Conservation (phyloP, 768 basidiomycete genomes). For the Cystobasidium onofrii region DNA sequence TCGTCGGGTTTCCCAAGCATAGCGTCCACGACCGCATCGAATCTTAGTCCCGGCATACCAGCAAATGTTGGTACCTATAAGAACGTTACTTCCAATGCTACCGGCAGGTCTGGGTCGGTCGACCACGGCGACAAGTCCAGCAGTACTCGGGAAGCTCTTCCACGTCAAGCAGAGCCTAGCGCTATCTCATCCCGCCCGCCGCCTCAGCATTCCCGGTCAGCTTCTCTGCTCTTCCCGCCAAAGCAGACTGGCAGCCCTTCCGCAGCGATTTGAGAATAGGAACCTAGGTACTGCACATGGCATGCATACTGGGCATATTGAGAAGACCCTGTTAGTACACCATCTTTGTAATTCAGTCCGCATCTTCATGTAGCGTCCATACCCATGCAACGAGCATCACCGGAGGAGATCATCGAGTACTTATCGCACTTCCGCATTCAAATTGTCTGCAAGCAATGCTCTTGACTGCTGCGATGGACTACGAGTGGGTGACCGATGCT, state of each 20-base stretch:
- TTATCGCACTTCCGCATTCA: too few species aligned
- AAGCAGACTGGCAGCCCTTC: neutral
- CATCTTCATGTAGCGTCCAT: slow-evolving; percentile 6
- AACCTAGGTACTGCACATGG: neutral
- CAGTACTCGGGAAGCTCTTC: neutral
- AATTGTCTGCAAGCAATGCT: too few species aligned
- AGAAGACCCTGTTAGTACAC: neutral
- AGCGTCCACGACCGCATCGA: neutral
- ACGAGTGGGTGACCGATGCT: too few species aligned
- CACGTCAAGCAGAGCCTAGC: neutral
- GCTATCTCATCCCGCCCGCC: neutral
- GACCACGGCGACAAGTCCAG: neutral
- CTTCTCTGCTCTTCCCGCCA: neutral
- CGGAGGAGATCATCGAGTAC: neutral
- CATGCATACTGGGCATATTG: neutral
- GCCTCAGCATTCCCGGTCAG: neutral
- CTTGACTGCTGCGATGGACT: too few species aligned
- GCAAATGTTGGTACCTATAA: neutral
- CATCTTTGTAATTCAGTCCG: neutral
- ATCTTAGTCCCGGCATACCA: neutral
- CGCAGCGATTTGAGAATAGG: neutral
- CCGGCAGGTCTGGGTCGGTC: neutral
- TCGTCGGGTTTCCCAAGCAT: neutral
- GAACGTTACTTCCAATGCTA: neutral
- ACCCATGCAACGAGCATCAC: neutral